Base-by-base conservation (phyloP, 148 eudicot genomes). In the Camellia sinensis region DNA sequence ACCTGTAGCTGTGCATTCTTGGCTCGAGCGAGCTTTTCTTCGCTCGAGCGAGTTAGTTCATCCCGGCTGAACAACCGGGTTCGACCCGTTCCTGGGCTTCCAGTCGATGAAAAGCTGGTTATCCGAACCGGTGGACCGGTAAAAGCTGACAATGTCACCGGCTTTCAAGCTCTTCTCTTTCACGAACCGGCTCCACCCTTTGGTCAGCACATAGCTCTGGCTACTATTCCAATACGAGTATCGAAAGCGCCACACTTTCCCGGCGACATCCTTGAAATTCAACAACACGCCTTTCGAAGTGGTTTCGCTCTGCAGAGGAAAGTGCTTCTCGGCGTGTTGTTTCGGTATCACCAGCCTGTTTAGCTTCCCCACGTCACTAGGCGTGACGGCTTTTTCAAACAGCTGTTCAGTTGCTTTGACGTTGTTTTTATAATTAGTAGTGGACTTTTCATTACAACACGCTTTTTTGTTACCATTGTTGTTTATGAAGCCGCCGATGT, bases 151-250 rank as follows among this genome's bases (percentile, higher is more conserved):
- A 54, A 88, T 48, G 70, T 92, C 93, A 1, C 98, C 98, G 3
- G 97, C 93, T 53, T 87, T 85, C 45, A 94, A 70, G 41, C 75
- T 80, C 86, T 94, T 94, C 74, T 94, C 98, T 85, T 92, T 94
- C 21, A 94, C 98, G 29, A 91, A 94, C 17, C 98, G 80, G 78
- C 98, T 94, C 98, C 98, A 94, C 0, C 98, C 98, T 59, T 94
- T 92, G 0, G 97, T 92, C 22, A 92, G 50, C 8, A 94, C 98
- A 41, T 94, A 94, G 60, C 95, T 91, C 67, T 94, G 98, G 53
- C 93, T 89, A 66, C 97, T 92, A n/a, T 94, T 94, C 98, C 98
- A 94, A 53, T 94, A 94, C 18, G 97, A 92, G 84, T 94, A 94
- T 15, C 98, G 54, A 71, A 94, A 94, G 73, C 98, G 81, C 98